Conservation (phyloP, 1,139 yeast genomes). For the Sugiyamaella novakii region DNA sequence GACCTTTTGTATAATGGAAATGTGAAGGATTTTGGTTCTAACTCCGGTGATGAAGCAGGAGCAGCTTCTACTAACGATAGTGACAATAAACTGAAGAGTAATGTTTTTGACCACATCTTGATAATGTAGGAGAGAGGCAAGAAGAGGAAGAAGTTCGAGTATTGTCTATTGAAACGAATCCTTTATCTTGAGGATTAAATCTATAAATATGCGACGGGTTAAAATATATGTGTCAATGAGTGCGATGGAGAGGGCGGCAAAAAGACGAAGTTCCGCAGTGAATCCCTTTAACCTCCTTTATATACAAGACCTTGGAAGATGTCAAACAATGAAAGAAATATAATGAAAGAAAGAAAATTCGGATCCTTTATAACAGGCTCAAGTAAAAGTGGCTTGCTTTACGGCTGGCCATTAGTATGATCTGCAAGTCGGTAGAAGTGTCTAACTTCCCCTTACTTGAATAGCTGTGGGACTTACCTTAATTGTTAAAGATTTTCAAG, state of each 20-base stretch:
- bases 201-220: not conserved
- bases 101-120: conserved; percentile 7
- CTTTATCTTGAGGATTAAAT: too few relatives aligned
- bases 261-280: too few relatives aligned
- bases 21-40: not conserved
- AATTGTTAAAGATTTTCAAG: conserved; percentile 3
- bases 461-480: conserved; percentile 6
- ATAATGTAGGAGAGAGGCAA: not conserved
- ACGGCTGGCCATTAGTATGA: too few relatives aligned
- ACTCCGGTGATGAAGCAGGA: not conserved
- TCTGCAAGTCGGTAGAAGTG: conserved; percentile 3
- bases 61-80: not conserved
- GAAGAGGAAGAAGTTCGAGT: not conserved
- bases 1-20: conserved; percentile 11
- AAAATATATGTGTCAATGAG: too few relatives aligned
- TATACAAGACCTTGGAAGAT: too few relatives aligned
- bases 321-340: not conserved
- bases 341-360: not conserved
- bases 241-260: too few relatives aligned
- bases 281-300: too few relatives aligned
- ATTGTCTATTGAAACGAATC: too few relatives aligned
- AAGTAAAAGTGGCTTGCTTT: too few relatives aligned
- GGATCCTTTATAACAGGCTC: not conserved
- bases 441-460: conserved; percentile 12
- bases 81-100: conserved; percentile 3